Conservation (phyloP, 345 rosid species). For the Erodium maritimum region DNA sequence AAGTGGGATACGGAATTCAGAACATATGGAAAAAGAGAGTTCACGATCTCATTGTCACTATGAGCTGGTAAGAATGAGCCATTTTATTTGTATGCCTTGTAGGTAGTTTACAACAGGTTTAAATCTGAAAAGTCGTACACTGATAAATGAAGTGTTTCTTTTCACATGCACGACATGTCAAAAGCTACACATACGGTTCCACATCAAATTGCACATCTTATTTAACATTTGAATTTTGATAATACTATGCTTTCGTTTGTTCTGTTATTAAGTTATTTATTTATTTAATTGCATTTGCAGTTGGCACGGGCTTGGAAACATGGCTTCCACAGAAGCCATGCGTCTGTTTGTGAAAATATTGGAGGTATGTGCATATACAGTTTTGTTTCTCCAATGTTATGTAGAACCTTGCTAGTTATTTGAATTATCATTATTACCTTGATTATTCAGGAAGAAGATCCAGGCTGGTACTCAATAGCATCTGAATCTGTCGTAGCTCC, state of each 20-base stretch:
- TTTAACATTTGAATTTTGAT: background rate
- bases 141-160: background rate
- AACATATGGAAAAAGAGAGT: background rate
- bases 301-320: conserved; percentile 93
- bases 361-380: conserved; percentile 46
- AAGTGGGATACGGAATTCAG: background rate
- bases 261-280: conserved; percentile 1
- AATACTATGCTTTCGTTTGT: conserved; percentile 1
- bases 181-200: no score
- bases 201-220: no score
- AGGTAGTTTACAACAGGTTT: background rate
- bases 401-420: background rate
- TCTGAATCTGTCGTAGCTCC: conserved; percentile 60
- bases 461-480: conserved; percentile 91
- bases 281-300: conserved; percentile 30
- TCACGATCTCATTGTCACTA: no score
- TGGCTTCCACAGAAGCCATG: conserved; percentile 96
- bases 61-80: background rate
- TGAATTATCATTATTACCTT: conserved; percentile 3
- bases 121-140: background rate
- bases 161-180: background rate
- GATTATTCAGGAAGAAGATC: conserved; percentile 81
- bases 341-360: conserved; percentile 96
- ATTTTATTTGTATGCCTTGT: background rate
- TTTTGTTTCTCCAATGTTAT: conserved; percentile 9